Evolutionary conservation across 768 basidiomycete species (phyloP).

Genomic region (Suillus plorans): DNA sequence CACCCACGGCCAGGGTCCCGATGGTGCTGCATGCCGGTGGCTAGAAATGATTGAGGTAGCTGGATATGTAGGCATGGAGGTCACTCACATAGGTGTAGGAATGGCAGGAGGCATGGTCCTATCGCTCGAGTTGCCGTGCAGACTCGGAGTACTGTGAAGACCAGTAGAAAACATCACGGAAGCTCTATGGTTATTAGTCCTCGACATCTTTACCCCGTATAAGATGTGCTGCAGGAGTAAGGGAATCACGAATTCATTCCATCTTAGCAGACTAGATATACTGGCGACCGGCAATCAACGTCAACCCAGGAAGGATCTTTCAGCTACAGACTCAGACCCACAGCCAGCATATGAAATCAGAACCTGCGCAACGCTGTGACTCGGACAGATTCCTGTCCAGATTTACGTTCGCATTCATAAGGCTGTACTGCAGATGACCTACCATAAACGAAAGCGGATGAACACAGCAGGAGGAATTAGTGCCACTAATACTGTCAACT

Average conservation of each 20-base stretch:
- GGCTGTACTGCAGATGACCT: background rate
- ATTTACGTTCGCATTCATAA: background rate
- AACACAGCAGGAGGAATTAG: too few relatives aligned
- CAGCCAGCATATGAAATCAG: too few relatives aligned
- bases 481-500: too few relatives aligned
- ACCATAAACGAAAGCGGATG: background rate
- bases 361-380: too few relatives aligned
- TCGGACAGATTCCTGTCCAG: background rate
- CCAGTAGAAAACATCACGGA: background rate
- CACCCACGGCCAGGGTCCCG: constrained; percentile 44
- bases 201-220: background rate
- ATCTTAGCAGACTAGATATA: background rate
- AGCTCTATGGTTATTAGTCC: background rate
- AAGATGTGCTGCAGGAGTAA: background rate
- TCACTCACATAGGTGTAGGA: constrained; percentile 2
- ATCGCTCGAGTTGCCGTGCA: background rate
- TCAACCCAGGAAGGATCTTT: background rate
- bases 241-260: background rate
- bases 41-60: constrained; percentile 7
- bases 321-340: background rate
- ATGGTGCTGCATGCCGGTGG: constrained; percentile 38
- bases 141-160: background rate
- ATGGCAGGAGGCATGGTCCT: constrained; percentile 1
- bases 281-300: background rate
- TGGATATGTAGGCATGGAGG: background rate